These are phyloP conservation scores for Ajuga chamaepitys DNA, from an alignment of 257 asterid species.

Conservation along the genomic window DNA sequence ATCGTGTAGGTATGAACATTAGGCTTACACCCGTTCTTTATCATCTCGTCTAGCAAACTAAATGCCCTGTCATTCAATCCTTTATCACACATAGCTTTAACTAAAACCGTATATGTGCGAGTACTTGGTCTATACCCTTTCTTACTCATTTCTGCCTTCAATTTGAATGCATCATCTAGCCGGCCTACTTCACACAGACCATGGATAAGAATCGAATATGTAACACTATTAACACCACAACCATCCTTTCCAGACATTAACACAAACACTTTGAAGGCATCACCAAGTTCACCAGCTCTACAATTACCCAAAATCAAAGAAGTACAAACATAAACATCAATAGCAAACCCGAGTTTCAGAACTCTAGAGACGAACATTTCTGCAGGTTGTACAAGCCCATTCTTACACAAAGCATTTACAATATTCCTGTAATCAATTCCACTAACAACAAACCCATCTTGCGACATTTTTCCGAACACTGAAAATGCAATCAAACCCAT, in stretches of 20 bases:
- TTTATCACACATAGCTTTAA: slow-evolving; percentile 32
- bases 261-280: slow-evolving; percentile 39
- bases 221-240: slow-evolving; percentile 38
- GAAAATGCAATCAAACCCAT: slow-evolving; percentile 30
- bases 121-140: slow-evolving; percentile 29
- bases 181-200: slow-evolving; percentile 35
- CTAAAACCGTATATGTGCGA: slow-evolving; percentile 36
- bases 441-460: slow-evolving; percentile 29
- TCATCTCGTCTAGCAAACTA: slow-evolving; percentile 35
- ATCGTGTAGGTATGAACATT: slow-evolving; percentile 38
- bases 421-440: slow-evolving; percentile 32
- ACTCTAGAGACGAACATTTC: slow-evolving; percentile 33
- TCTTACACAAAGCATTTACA: slow-evolving; percentile 42
- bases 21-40: slow-evolving; percentile 30
- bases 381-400: slow-evolving; percentile 32
- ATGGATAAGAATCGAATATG: slow-evolving; percentile 32
- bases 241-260: slow-evolving; percentile 31
- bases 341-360: slow-evolving; percentile 26
- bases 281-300: slow-evolving; percentile 26
- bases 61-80: slow-evolving; percentile 26
- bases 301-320: slow-evolving; percentile 40
- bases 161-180: slow-evolving; percentile 26
- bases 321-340: slow-evolving; percentile 33
- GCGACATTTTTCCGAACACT: slow-evolving; percentile 32
- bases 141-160: slow-evolving; percentile 34